These are phyloP conservation scores for Calophaca sinica DNA, from an alignment of 306 rosid genomes.

Conservation along the genomic window DNA sequence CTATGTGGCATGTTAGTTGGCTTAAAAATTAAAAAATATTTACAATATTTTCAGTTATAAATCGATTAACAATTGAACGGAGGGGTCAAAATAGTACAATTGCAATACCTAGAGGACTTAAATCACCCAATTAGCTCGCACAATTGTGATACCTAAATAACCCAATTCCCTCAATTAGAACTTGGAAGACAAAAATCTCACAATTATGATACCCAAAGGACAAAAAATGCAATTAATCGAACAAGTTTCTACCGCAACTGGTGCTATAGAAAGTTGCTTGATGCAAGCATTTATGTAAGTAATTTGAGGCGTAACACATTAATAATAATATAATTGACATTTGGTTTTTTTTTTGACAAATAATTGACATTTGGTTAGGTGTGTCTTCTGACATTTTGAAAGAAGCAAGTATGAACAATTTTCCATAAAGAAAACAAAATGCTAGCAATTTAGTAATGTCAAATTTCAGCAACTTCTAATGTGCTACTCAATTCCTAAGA, in stretches of 20 bases:
- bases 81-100: no score
- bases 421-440: background rate
- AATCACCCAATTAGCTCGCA: no score
- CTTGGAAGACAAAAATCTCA: no score
- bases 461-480: conserved; percentile 30
- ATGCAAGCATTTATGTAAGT: conserved; percentile 27
- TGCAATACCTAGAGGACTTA: no score
- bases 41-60: no score
- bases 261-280: conserved; percentile 33
- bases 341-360: background rate
- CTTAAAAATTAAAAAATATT: no score
- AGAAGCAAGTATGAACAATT: background rate
- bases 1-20: no score
- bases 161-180: no score
- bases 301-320: conserved; percentile 15
- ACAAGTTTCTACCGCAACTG: conserved; percentile 46
- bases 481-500: conserved; percentile 30
- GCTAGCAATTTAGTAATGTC: conserved; percentile 20
- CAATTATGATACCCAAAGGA: no score
- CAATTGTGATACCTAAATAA: no score
- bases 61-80: no score
- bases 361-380: conserved; percentile 37
- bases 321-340: conserved; percentile 13
- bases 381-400: conserved; percentile 38
- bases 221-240: no score